Evolutionary conservation across 1,139 yeast genomes (phyloP).

Genomic region (Debaryomyces subglobosus): DNA sequence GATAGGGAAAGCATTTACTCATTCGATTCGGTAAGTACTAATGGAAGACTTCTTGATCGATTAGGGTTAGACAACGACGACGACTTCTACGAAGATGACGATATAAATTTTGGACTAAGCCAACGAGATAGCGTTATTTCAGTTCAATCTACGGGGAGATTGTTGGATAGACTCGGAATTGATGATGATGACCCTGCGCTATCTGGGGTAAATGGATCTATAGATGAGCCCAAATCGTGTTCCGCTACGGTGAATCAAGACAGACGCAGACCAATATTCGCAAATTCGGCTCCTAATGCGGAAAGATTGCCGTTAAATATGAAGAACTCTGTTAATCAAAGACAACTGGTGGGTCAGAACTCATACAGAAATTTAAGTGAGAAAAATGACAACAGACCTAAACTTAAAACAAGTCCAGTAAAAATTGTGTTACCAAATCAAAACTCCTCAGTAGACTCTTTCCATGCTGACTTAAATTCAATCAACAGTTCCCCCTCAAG

Average conservation of each 20-base stretch:
- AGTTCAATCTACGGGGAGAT: slow-evolving; percentile 31
- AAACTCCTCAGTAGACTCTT: slow-evolving; percentile 32
- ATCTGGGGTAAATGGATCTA: background rate
- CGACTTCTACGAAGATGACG: slow-evolving; percentile 22
- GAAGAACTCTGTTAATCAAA: background rate
- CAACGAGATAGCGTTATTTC: slow-evolving; percentile 30
- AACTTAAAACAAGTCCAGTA: slow-evolving; percentile 18
- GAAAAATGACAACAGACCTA: background rate
- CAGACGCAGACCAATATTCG: slow-evolving; percentile 1
- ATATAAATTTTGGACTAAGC: slow-evolving; percentile 10
- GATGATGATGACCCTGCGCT: slow-evolving; percentile 18
- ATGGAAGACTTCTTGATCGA: slow-evolving; percentile 45
- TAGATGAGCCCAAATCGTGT: background rate
- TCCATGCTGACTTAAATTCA: slow-evolving; percentile 30
- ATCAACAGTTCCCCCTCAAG: background rate
- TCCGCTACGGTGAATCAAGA: background rate
- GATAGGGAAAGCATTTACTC: slow-evolving; percentile 44
- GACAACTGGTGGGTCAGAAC: background rate
- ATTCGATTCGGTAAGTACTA: slow-evolving; percentile 49
- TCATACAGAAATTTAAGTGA: background rate
- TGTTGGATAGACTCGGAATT: slow-evolving; percentile 30
- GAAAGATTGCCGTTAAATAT: background rate
- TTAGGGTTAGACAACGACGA: slow-evolving; percentile 35
- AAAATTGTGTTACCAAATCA: slow-evolving; percentile 27
- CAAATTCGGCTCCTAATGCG: background rate